These are phyloP conservation scores for Globisporangium echinulatum DNA, from an alignment of 352 stramenopile species.

Conservation along the genomic window DNA sequence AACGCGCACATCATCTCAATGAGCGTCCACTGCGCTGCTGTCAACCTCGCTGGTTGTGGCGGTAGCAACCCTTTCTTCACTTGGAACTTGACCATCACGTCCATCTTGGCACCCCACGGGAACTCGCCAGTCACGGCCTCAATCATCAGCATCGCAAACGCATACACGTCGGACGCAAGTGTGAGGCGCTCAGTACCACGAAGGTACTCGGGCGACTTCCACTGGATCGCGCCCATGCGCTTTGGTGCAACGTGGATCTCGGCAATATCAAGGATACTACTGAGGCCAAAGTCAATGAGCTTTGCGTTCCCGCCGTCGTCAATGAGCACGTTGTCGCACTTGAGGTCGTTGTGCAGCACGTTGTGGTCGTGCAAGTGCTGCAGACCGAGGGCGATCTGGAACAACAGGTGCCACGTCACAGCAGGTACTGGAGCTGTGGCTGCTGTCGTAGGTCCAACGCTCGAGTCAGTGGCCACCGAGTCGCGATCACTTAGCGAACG, in stretches of 20 bases:
- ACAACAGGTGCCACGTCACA: background rate
- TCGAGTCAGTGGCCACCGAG: too few species aligned
- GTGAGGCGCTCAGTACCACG: background rate
- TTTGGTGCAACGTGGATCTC: background rate
- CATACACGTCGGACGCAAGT: conserved; percentile 17
- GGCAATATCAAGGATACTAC: background rate
- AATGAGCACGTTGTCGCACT: conserved; percentile 25
- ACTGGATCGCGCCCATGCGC: background rate
- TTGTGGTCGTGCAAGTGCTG: conserved; percentile 1
- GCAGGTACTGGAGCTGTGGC: background rate
- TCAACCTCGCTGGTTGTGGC: background rate
- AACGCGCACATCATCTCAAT: conserved; percentile 11
- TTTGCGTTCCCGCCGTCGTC: conserved; percentile 18
- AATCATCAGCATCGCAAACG: conserved; percentile 17
- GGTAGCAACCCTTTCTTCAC: conserved; percentile 5
- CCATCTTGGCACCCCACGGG: conserved; percentile 6
- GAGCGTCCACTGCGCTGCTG: conserved; percentile 8
- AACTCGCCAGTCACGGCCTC: conserved; percentile 9
- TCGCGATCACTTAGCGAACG: too few species aligned
- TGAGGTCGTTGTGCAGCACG: conserved; percentile 8
- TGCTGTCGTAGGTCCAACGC: background rate
- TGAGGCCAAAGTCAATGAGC: conserved; percentile 18
- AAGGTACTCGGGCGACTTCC: conserved; percentile 5
- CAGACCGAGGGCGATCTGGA: background rate
- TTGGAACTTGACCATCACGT: conserved; percentile 1